phyloP scores from a whole-genome alignment of 192 early-diverging fungal genomes.

The Rhizoclosmatium globosum region DNA sequence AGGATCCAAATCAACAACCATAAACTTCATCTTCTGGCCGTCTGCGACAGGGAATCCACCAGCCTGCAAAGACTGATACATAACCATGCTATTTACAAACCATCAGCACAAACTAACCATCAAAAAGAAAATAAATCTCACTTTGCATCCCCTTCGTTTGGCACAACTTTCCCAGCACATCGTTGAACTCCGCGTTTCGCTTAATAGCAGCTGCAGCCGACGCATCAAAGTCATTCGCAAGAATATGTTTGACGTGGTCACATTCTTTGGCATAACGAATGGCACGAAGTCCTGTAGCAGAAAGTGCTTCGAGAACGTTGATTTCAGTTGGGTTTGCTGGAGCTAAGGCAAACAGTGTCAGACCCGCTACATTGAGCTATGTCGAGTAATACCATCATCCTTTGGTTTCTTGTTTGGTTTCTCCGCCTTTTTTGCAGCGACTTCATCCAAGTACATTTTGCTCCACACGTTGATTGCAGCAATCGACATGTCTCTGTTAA shows the following conservation, averaged over 20 bases:
- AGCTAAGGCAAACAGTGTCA: conserved; percentile 39
- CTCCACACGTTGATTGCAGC: conserved; percentile 95
- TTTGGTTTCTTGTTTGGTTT: conserved; percentile 18
- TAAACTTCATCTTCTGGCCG: conserved; percentile 7
- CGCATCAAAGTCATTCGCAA: conserved; percentile 92
- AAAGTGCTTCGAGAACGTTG: conserved; percentile 88
- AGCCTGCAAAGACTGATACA: conserved; percentile 51
- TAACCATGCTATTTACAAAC: conserved; percentile 38
- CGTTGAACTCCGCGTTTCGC: conserved; percentile 87
- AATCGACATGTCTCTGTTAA: conserved; percentile 65
- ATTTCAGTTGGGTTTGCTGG: conserved; percentile 36
- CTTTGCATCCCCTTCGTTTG: conserved; percentile 89
- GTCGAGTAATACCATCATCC: background rate
- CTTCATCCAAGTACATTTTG: conserved; percentile 59
- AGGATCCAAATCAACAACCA: conserved; percentile 71
- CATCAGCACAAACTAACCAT: background rate
- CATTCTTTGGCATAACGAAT: conserved; percentile 98
- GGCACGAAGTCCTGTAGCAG: conserved; percentile 93
- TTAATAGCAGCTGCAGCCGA: conserved; percentile 90
- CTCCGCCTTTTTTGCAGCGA: conserved; percentile 34
- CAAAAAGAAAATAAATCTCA: conserved; percentile 40
- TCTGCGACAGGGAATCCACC: conserved; percentile 2
- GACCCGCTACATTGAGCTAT: conserved; percentile 10
- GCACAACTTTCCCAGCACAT: conserved; percentile 74
- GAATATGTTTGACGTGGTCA: conserved; percentile 74